Conservation (phyloP, 805 yeast genomes). For the Ogataea allantospora region DNA sequence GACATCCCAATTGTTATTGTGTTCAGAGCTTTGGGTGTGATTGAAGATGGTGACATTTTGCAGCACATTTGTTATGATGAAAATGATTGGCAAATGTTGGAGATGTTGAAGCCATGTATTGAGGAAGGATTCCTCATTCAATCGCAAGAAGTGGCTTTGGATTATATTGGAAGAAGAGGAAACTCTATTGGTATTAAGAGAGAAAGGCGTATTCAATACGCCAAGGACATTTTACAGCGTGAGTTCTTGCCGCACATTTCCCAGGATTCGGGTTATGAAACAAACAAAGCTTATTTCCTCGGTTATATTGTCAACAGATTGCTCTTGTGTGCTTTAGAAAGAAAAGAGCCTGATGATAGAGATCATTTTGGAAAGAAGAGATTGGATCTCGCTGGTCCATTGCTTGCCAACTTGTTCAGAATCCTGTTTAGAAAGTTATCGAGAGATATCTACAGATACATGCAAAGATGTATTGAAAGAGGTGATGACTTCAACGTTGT, state of each 20-base stretch:
- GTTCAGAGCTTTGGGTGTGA: conserved; percentile 96
- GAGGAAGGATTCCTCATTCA: conserved; percentile 98
- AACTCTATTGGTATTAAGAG: conserved; percentile 94
- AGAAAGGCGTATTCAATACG: conserved; percentile 97
- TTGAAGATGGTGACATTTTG: conserved; percentile 97
- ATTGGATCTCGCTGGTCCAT: conserved; percentile 97
- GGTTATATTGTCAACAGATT: conserved; percentile 98
- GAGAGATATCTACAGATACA: conserved; percentile 94
- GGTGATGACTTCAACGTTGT: conserved; percentile 96
- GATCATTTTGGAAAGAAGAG: conserved; percentile 99
- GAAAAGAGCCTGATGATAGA: conserved; percentile 98
- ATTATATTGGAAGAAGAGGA: conserved; percentile 97
- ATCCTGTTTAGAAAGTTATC: conserved; percentile 90
- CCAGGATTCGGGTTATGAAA: conserved; percentile 94
- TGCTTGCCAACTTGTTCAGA: conserved; percentile 92
- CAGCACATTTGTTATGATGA: conserved; percentile 98
- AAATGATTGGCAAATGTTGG: conserved; percentile 99
- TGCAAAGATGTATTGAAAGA: conserved; percentile 98
- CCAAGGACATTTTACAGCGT: conserved; percentile 92
- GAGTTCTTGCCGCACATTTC: conserved; percentile 97
- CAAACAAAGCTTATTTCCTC: conserved; percentile 93
- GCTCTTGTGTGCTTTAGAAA: conserved; percentile 90
- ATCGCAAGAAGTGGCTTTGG: conserved; percentile 96
- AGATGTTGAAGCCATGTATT: conserved; percentile 97
- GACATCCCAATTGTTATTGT: conserved; percentile 97